These are phyloP conservation scores for Aspergillus latus DNA, from an alignment of 2,329 filamentous ascomycete species.

Conservation along the genomic window DNA sequence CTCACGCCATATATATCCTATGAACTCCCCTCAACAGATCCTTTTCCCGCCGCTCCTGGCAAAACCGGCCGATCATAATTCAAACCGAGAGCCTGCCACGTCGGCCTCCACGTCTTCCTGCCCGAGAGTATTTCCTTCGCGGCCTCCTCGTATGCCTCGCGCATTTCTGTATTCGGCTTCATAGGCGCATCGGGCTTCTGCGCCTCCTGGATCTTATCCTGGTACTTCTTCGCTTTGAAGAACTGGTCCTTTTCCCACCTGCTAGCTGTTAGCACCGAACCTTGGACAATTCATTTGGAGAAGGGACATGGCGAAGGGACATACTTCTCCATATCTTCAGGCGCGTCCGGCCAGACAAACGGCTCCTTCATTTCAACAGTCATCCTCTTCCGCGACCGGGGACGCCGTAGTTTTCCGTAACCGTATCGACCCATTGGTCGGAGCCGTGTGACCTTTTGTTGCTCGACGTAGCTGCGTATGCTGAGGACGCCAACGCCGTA, in stretches of 20 bases:
- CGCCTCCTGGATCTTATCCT: constrained; percentile 42
- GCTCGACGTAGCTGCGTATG: constrained; percentile 78
- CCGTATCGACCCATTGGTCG: constrained; percentile 37
- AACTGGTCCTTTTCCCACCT: constrained; percentile 65
- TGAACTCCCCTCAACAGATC: constrained; percentile 14
- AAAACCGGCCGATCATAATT: constrained; percentile 35
- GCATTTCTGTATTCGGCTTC: constrained; percentile 39
- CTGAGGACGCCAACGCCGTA: constrained; percentile 73
- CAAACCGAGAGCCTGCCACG: constrained; percentile 46
- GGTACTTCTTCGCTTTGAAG: constrained; percentile 53
- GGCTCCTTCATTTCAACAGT: constrained; percentile 83
- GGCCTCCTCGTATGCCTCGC: constrained; percentile 55
- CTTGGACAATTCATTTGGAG: too few relatives aligned
- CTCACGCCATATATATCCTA: background rate
- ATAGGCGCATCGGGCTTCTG: constrained; percentile 37
- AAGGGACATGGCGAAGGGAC: constrained; percentile 26
- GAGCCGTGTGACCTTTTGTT: constrained; percentile 59
- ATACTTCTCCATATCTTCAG: constrained; percentile 60
- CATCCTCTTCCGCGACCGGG: constrained; percentile 82
- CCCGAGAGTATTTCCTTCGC: constrained; percentile 64
- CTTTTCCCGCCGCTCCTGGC: constrained; percentile 16
- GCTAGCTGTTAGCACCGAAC: background rate
- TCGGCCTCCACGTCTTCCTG: constrained; percentile 60
- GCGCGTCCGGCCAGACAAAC: constrained; percentile 80
- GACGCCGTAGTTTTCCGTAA: constrained; percentile 65